Percentiles rank a stretch among this genome's conserved stretches.
Evolutionary conservation across 2,329 filamentous ascomycete genomes (phyloP).

Genomic region (Aspergillus sojae): DNA sequence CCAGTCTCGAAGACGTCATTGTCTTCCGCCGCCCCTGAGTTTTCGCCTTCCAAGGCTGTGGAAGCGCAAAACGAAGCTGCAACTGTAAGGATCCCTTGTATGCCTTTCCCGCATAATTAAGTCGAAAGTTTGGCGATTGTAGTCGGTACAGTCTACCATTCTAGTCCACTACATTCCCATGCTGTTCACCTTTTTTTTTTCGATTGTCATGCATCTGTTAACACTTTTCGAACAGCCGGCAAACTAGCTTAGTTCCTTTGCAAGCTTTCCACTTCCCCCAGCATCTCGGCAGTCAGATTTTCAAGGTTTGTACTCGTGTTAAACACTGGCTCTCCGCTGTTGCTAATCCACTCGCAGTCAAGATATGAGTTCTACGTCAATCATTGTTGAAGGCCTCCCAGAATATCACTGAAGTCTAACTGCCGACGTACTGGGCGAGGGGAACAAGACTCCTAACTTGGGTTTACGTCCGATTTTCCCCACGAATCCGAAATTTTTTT

Average conservation of each 20-base stretch:
- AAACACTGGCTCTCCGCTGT: slow-evolving; percentile 4
- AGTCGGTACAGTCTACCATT: slow-evolving; percentile 28
- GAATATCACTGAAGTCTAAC: slow-evolving; percentile 9
- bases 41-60: slow-evolving; percentile 51
- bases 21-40: slow-evolving; percentile 66
- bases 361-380: slow-evolving; percentile 6
- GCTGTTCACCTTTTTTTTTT: slow-evolving; percentile 33
- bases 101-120: slow-evolving; percentile 37
- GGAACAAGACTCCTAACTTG: slow-evolving; percentile 43
- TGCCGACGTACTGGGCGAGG: slow-evolving; percentile 54
- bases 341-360: slow-evolving; percentile 11
- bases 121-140: slow-evolving; percentile 54
- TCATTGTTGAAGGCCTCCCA: neutral
- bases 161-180: neutral
- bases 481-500: neutral
- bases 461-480: slow-evolving; percentile 42
- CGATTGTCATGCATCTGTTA: slow-evolving; percentile 60
- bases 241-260: slow-evolving; percentile 36
- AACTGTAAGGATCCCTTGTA: slow-evolving; percentile 40
- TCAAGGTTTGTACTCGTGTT: slow-evolving; percentile 3
- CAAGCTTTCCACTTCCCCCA: slow-evolving; percentile 32
- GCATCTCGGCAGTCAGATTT: slow-evolving; percentile 29
- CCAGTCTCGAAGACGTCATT: slow-evolving; percentile 54
- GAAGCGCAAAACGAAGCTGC: slow-evolving; percentile 35
- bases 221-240: slow-evolving; percentile 54